Evolutionary conservation across 2,329 filamentous ascomycete species (phyloP), one percentile per base, ranked within the genome.

Genomic region (Graphium sp.): DNA sequence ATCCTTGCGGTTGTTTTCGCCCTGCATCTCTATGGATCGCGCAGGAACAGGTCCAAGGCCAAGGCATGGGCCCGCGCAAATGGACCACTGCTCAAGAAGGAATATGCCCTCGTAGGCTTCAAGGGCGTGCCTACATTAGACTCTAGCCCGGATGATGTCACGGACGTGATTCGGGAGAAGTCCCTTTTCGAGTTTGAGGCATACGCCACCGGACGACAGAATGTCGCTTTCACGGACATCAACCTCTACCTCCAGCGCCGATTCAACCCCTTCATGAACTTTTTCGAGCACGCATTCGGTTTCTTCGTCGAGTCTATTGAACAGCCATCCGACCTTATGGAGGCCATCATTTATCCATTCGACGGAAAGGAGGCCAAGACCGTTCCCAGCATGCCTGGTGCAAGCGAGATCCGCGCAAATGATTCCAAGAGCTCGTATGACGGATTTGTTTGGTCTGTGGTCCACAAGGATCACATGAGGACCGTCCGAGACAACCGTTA

Each of bases 401-500:
- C 68, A 23, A 59, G 59, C 26, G 69, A 74, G 40, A 52, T 66
- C 30, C 56, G 57, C 37, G 53, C 55, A 45, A 55, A 66, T 61
- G 56, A 69, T 45, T 42, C 57, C 53, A 75, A 71, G 65, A 74
- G 73, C 58, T 54, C 57, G 33, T 95, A 77, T 44, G 89, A 95
- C 48, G 75, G 75, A 24, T 98, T 95, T 44, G 87, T 98, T 38
- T 95, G 80, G 69, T 87, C 84, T 28, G 55, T 98, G 39, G 85
- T 95, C 36, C 83, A 95, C 66, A 98, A 98, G 70, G 76, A 84
- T 43, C 58, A 67, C 49, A 95, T 98, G 87, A 82, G 81, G 60
- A 62, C 71, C 43, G 67, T 93, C 42, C 78, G 89, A 35, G 80
- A 93, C 26, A 83, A 93, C 37, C 80, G 89, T 42, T 98, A 94